Percentiles rank a stretch among this genome's conserved stretches.
These are phyloP conservation scores for Dillenia suffruticosa DNA, from an alignment of 164 flowering plant species.

Conservation along the genomic window DNA sequence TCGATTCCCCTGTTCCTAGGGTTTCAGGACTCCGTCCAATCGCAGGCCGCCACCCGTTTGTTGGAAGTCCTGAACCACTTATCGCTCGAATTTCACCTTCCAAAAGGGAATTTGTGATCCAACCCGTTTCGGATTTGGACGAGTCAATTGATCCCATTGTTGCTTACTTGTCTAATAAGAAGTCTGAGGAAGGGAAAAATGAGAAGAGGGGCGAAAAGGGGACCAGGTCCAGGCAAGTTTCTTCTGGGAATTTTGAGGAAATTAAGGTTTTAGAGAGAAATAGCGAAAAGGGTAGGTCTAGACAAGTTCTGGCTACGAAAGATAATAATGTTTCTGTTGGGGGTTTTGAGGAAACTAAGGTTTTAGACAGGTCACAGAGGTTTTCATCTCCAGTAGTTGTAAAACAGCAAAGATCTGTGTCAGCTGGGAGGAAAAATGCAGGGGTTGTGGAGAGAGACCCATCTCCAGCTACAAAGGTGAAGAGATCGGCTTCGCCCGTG, in stretches of 20 bases:
- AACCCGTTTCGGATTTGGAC: slow-evolving; percentile 62
- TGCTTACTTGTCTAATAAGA: slow-evolving; percentile 31
- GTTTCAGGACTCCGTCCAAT: slow-evolving; percentile 66
- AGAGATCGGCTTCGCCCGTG: slow-evolving; percentile 75
- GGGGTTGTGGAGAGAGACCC: slow-evolving; percentile 52
- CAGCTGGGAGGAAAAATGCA: slow-evolving; percentile 47
- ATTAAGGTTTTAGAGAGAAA: slow-evolving; percentile 12
- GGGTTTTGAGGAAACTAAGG: slow-evolving; percentile 4
- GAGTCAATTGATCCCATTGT: slow-evolving; percentile 41
- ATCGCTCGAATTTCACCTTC: slow-evolving; percentile 52
- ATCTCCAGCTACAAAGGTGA: slow-evolving; percentile 55
- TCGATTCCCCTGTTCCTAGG: slow-evolving; percentile 68
- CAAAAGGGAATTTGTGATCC: slow-evolving; percentile 62
- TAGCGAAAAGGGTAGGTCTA: slow-evolving; percentile 11
- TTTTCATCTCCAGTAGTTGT: slow-evolving; percentile 57
- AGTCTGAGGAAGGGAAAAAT: slow-evolving; percentile 2
- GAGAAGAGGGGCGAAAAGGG: slow-evolving; percentile 11
- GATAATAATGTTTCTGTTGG: slow-evolving; percentile 22
- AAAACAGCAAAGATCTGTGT: slow-evolving; percentile 39
- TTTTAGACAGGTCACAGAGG: slow-evolving; percentile 33
- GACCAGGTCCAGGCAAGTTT: slow-evolving; percentile 22
- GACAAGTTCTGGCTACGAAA: slow-evolving; percentile 35
- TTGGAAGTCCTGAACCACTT: slow-evolving; percentile 72
- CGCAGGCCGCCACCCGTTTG: slow-evolving; percentile 74
- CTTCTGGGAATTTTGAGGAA: slow-evolving; percentile 2